Conservation (phyloP, 2,329 filamentous ascomycete genomes). For the Sclerotinia nivalis region DNA sequence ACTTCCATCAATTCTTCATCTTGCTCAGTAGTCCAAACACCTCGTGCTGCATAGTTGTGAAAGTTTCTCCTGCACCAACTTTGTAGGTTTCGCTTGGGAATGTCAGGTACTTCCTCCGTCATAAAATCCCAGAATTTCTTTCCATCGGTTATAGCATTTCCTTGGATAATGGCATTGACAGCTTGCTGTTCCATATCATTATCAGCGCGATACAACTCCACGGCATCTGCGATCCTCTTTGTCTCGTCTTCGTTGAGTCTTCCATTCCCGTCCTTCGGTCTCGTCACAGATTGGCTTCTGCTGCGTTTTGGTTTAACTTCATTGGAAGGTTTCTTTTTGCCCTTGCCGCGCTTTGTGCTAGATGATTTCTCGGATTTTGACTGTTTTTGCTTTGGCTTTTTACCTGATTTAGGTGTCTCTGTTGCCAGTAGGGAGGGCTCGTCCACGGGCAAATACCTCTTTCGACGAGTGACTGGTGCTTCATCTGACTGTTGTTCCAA, state of each 20-base stretch:
- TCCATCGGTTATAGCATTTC: slow-evolving; percentile 33
- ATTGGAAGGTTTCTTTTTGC: not conserved
- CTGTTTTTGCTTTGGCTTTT: not conserved
- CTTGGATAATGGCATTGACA: slow-evolving; percentile 51
- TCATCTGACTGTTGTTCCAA: not conserved
- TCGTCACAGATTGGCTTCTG: slow-evolving; percentile 1
- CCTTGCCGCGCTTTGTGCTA: not conserved
- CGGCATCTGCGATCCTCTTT: slow-evolving; percentile 21
- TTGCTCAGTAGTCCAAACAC: slow-evolving; percentile 59
- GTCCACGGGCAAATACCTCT: slow-evolving; percentile 24
- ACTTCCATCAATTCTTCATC: slow-evolving; percentile 54
- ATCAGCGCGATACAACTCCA: slow-evolving; percentile 49
- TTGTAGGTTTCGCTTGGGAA: slow-evolving; percentile 55
- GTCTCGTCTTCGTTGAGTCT: slow-evolving; percentile 11
- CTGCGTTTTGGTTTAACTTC: slow-evolving; percentile 4
- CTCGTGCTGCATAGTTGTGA: slow-evolving; percentile 63
- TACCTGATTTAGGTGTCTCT: not conserved
- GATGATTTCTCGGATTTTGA: not conserved
- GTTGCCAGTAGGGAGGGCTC: not conserved
- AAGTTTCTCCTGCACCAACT: slow-evolving; percentile 62
- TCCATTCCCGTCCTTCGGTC: not conserved
- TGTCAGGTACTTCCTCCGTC: slow-evolving; percentile 50
- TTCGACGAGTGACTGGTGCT: slow-evolving; percentile 11
- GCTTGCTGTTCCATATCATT: slow-evolving; percentile 47
- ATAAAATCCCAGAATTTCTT: slow-evolving; percentile 53